Percentiles rank a stretch among this genome's conserved stretches.
These are phyloP conservation scores for Anthracocystis walkeri DNA, from an alignment of 1,284 basidiomycete genomes.

Conservation along the genomic window DNA sequence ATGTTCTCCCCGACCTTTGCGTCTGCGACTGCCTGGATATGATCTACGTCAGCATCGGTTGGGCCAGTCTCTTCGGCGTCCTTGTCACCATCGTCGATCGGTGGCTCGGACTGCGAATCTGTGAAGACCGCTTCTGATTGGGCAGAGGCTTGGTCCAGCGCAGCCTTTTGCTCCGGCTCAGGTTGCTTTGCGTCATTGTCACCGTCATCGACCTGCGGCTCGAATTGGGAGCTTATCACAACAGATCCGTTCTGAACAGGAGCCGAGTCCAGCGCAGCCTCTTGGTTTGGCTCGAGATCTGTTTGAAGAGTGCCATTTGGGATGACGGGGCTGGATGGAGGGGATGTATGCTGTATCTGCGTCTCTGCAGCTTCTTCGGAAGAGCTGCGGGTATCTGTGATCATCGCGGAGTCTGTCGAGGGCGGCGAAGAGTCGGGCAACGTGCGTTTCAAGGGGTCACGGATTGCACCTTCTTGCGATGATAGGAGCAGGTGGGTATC, in stretches of 20 bases:
- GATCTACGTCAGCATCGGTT: conserved; percentile 32
- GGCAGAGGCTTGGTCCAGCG: neutral
- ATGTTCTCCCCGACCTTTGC: conserved; percentile 29
- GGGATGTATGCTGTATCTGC: conserved; percentile 17
- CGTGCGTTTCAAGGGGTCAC: conserved; percentile 31
- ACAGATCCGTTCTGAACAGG: neutral
- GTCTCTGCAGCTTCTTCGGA: conserved; percentile 32
- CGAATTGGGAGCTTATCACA: neutral
- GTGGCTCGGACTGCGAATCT: neutral
- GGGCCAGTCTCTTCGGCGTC: conserved; percentile 2
- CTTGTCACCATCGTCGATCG: conserved; percentile 2
- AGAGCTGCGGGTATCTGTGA: conserved; percentile 24
- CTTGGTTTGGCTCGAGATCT: neutral
- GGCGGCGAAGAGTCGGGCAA: conserved; percentile 2
- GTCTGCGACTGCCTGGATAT: conserved; percentile 16
- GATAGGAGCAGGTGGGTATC: conserved; percentile 5
- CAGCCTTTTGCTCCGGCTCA: neutral
- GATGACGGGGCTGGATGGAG: conserved; percentile 6
- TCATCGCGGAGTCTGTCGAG: neutral
- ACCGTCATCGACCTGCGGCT: conserved; percentile 2
- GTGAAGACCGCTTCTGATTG: neutral
- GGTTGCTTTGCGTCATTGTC: neutral
- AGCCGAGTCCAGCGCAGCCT: neutral
- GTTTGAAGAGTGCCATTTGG: neutral
- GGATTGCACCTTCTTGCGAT: conserved; percentile 37